Percentiles rank a stretch among this genome's conserved stretches.
Conservation (phyloP, 208 protist species). For the Phytomonas serpens region DNA sequence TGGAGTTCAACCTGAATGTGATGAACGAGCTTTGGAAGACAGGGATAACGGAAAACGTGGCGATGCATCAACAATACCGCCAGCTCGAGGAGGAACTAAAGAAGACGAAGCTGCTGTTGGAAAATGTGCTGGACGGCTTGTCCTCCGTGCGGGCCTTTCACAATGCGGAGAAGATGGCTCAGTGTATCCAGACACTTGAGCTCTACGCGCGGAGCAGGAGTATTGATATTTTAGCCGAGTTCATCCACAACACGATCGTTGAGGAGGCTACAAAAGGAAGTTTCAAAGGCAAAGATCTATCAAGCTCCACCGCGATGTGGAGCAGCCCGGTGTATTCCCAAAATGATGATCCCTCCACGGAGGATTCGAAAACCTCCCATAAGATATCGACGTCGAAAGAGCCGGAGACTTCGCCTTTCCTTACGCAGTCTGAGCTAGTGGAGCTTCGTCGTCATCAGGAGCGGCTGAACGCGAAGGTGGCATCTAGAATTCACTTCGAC, state of each 20-base stretch:
- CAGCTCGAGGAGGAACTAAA: conserved; percentile 41
- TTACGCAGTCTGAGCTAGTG: conserved; percentile 11
- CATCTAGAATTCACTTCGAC: conserved; percentile 38
- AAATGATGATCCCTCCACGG: background rate
- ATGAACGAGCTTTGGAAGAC: conserved; percentile 73
- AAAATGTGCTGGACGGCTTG: conserved; percentile 72
- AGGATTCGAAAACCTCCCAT: background rate
- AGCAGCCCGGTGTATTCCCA: background rate
- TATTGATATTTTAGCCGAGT: conserved; percentile 36
- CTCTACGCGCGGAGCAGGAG: conserved; percentile 67
- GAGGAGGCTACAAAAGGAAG: conserved; percentile 6
- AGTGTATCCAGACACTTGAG: conserved; percentile 71
- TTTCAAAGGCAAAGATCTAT: conserved; percentile 5
- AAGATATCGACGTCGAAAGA: background rate
- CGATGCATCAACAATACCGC: conserved; percentile 75
- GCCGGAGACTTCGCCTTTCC: conserved; percentile 6
- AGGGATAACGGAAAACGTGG: conserved; percentile 67
- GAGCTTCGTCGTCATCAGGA: conserved; percentile 20
- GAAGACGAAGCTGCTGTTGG: conserved; percentile 42
- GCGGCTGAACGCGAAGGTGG: conserved; percentile 37
- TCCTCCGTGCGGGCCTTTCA: conserved; percentile 54
- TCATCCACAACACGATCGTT: conserved; percentile 54
- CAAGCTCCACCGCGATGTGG: background rate
- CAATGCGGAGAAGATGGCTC: conserved; percentile 24
- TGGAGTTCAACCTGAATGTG: conserved; percentile 73